Base-by-base conservation (phyloP, 306 rosid genomes). In the Cicer chorassanicum region DNA sequence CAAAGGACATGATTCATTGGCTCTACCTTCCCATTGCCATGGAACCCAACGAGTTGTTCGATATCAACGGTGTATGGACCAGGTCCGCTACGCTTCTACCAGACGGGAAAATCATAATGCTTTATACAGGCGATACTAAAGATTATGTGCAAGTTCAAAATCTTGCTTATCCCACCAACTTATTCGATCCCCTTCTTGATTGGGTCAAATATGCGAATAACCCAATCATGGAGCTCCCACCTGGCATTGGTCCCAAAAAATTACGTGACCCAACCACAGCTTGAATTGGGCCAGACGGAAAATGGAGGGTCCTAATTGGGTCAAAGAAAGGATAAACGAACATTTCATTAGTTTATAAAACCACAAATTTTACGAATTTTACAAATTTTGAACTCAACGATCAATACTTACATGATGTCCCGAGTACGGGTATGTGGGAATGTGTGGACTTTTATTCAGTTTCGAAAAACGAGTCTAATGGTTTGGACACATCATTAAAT, bases 381-480 rank as follows among this genome's bases (percentile, higher is more conserved):
- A 81, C 44, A 0, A 41, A 55, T 1, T 92, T 71, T 57, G 79
- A 88, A 57, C 87, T 75, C 0, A 55, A 38, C 50, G 70, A 84
- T 4, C 56, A 72, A 0, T 50, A 43, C 56, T 82, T 92, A 68
- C 96, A 92, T 45, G 69, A 64, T 9, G 96, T 89, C 11, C 85
- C 96, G 24, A 87, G 84, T 68, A 89, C 96, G 62, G 97, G 96
- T 40, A 92, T 92, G 97, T 92, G 97, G 97, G 97, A 92, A 56
- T 92, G 97, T 21, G 86, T 92, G 7, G 96, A 92, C 39, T 92
- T 92, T 72, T 92, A 86, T 73, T 96, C 97, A 24, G 78, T 92
- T 51, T 54, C 55, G 0, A 40, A 79, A 36, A 70, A 88, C 48
- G 93, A 87, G 88, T 74, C 89, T 0, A 80, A 48, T 15, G 97